Evolutionary conservation across 1,284 basidiomycete genomes (phyloP), one percentile per base, ranked within the genome.

Genomic region (Tilletiaria anomala): DNA sequence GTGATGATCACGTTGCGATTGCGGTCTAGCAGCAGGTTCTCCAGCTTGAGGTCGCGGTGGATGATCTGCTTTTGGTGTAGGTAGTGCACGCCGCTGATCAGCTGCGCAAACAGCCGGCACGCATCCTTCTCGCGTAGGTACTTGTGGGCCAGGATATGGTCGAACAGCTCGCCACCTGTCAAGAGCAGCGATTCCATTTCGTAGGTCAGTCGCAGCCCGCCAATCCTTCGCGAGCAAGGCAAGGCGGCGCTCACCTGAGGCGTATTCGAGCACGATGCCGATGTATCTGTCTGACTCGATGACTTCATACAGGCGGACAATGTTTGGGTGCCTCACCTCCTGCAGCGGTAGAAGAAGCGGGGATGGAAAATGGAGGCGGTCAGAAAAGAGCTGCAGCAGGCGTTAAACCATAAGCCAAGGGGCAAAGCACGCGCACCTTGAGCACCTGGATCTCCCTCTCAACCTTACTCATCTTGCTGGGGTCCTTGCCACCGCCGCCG

Each of bases 221-320:
- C n/a, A n/a, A n/a, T n/a, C n/a, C n/a, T n/a, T n/a, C n/a, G n/a
- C n/a, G n/a, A n/a, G n/a, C n/a, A n/a, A n/a, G n/a, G n/a, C n/a
- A n/a, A n/a, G n/a, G n/a, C n/a, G n/a, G 4, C 3, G 56, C 72
- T 53, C 39, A 72, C 74, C 75, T 1, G 86, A 89, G 31, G 91
- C 93, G 66, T 93, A 97, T 69, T 97, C 93, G 53, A 99, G 78
- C 52, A 99, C 93, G 67, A 99, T 99, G 32, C 93, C 93, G 57
- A 99, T 96, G 72, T 96, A 97, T 70, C 94, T 94, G 73, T 96
- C 91, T 2, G 93, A 96, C 70, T 97, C 89, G 57, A 99, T 94
- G 31, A 96, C 89, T 68, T 99, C 93, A 76, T 93, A 93, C 42
- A 97, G 75, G 22, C 88, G 80, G 21, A 97, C 93, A 68, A 99